Evolutionary conservation across 2,329 filamentous ascomycete species (phyloP).

Genomic region (Fusarium chlamydosporum): DNA sequence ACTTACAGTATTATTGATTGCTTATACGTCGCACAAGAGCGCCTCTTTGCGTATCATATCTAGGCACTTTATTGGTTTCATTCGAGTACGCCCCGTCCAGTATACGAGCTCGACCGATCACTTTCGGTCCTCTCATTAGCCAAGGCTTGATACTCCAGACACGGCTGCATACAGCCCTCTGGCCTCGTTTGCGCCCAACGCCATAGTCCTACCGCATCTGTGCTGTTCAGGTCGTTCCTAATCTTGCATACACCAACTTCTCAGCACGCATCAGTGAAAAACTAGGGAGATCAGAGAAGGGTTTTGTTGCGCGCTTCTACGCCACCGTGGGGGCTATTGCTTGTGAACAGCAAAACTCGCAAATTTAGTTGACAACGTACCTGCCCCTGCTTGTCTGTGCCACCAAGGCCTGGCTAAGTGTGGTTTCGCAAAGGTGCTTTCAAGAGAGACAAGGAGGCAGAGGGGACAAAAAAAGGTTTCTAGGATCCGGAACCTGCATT

Average conservation of each 20-base stretch:
- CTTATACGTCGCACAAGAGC: conserved; percentile 45
- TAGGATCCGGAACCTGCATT: conserved; percentile 53
- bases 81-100: conserved; percentile 39
- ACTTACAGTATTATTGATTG: conserved; percentile 43
- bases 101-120: conserved; percentile 55
- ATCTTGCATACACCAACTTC: conserved; percentile 41
- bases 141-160: conserved; percentile 46
- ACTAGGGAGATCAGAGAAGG: conserved; percentile 33
- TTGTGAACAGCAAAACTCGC: conserved; percentile 36
- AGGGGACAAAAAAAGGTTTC: conserved; percentile 43
- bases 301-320: conserved; percentile 37
- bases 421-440: conserved; percentile 53
- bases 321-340: conserved; percentile 45
- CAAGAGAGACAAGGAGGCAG: conserved; percentile 47
- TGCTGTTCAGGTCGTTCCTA: conserved; percentile 24
- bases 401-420: conserved; percentile 53
- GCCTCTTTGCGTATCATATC: conserved; percentile 47
- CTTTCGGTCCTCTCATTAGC: conserved; percentile 43
- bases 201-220: conserved; percentile 43
- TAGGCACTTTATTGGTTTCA: conserved; percentile 47
- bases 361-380: conserved; percentile 42
- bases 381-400: conserved; percentile 52
- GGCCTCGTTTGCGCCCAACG: conserved; percentile 45
- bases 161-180: conserved; percentile 46
- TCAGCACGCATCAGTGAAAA: conserved; percentile 31